A percentile compares a stretch with the other conserved stretches of the same genome.
phyloP scores from a whole-genome alignment of 2,329 filamentous ascomycete species.

The Xylariaceae sp. region DNA sequence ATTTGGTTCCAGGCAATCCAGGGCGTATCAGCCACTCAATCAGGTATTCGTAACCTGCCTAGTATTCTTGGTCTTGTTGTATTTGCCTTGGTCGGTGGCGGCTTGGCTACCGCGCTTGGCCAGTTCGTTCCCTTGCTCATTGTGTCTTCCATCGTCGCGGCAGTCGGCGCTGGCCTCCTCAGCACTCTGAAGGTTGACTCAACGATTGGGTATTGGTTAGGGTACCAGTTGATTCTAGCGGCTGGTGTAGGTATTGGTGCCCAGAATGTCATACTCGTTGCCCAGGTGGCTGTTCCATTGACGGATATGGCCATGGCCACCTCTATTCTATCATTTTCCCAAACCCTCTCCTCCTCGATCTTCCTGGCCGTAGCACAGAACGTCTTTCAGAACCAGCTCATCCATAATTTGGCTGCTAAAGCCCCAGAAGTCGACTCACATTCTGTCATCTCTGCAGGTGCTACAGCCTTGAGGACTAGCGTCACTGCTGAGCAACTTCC shows the following conservation, averaged over 20 bases:
- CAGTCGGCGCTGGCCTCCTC: conserved; percentile 48
- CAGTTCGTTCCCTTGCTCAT: conserved; percentile 54
- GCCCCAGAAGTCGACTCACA: neutral
- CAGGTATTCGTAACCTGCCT: conserved; percentile 48
- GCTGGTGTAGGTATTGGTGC: neutral
- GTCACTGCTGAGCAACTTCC: neutral
- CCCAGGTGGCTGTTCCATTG: neutral
- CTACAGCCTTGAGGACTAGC: neutral
- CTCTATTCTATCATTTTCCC: conserved; percentile 4
- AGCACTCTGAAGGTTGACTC: conserved; percentile 45
- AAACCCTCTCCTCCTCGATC: conserved; percentile 4
- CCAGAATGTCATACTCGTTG: conserved; percentile 3
- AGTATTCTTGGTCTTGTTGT: conserved; percentile 46
- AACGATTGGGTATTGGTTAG: conserved; percentile 46
- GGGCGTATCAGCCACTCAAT: conserved; percentile 44
- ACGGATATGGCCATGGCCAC: conserved; percentile 13
- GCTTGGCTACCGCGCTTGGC: conserved; percentile 45
- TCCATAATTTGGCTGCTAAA: neutral
- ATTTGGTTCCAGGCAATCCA: conserved; percentile 56
- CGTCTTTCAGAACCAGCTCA: conserved; percentile 12
- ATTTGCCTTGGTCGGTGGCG: conserved; percentile 43
- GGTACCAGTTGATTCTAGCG: conserved; percentile 44
- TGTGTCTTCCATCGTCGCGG: conserved; percentile 38
- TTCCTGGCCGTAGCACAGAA: conserved; percentile 10
- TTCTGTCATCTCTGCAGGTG: neutral